Evolutionary conservation across 2,329 filamentous ascomycete genomes (phyloP).

Genomic region (Phoma sp.): DNA sequence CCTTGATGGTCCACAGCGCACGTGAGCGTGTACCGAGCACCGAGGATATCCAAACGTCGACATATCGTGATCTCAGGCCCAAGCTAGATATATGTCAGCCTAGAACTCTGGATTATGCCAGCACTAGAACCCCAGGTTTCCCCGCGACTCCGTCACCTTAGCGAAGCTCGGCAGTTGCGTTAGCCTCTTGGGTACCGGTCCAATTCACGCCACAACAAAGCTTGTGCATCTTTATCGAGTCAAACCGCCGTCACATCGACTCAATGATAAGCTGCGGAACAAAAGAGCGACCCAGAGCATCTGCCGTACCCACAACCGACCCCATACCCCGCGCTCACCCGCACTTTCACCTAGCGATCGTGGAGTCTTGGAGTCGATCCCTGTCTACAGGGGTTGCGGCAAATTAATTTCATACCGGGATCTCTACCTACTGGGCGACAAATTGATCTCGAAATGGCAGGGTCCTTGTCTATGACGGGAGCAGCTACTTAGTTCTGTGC

Average conservation of each 20-base stretch:
- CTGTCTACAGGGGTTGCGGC: not conserved
- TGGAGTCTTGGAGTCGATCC: not conserved
- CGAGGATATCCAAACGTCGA: not conserved
- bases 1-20: not conserved
- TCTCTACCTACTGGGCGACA: not conserved
- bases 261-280: not conserved
- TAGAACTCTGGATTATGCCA: conserved; percentile 2
- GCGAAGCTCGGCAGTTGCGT: conserved; percentile 10
- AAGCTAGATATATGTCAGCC: not conserved
- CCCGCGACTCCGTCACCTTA: conserved; percentile 7
- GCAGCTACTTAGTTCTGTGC: no score
- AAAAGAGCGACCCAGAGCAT: not conserved
- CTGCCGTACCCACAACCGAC: conserved; percentile 10
- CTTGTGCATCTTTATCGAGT: conserved; percentile 3
- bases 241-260: not conserved
- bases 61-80: not conserved
- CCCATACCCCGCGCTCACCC: conserved; percentile 8
- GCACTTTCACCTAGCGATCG: not conserved
- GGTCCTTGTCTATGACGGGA: not conserved
- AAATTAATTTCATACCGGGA: not conserved
- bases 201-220: conserved; percentile 1
- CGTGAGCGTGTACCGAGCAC: conserved; percentile 12
- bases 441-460: not conserved
- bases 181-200: conserved; percentile 5
- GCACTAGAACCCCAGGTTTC: conserved; percentile 6